Conservation (phyloP, 1,284 basidiomycete species). For the Cutaneotrichosporon mucoides region DNA sequence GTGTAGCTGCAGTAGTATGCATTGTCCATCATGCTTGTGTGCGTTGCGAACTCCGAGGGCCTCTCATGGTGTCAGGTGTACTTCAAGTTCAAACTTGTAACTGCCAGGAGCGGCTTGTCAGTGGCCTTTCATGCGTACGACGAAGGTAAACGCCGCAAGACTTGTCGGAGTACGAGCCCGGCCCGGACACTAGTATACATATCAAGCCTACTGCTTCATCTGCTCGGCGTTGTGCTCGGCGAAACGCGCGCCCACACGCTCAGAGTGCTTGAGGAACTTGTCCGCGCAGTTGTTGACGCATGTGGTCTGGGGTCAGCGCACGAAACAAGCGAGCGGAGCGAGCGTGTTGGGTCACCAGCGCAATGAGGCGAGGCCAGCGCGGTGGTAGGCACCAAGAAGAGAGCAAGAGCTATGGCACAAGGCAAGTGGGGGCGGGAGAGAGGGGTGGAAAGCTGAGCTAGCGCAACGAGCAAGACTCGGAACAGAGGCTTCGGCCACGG, state of each 20-base stretch:
- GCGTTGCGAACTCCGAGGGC: too few relatives aligned
- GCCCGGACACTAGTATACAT: background rate
- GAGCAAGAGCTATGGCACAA: background rate
- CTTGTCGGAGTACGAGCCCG: too few relatives aligned
- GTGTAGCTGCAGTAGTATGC: background rate
- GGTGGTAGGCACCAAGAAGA: background rate
- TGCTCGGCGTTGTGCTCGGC: constrained; percentile 71
- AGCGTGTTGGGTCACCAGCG: too few relatives aligned
- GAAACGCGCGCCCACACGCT: constrained; percentile 87
- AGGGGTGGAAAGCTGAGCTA: too few relatives aligned
- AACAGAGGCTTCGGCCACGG: too few relatives aligned
- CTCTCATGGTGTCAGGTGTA: too few relatives aligned
- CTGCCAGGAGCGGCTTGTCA: too few relatives aligned
- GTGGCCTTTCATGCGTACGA: too few relatives aligned
- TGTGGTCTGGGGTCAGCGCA: constrained; percentile 47
- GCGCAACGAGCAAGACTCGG: too few relatives aligned
- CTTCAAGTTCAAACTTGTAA: too few relatives aligned
- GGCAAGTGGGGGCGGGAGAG: too few relatives aligned
- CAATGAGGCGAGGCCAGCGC: background rate
- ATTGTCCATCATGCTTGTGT: background rate
- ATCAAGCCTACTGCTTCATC: constrained; percentile 7
- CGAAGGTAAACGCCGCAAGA: too few relatives aligned
- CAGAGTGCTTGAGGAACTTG: constrained; percentile 97
- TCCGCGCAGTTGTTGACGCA: constrained; percentile 66
- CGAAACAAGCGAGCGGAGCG: background rate